Conservation (phyloP, 768 basidiomycete genomes). For the Gloeostereum incarnatum region DNA sequence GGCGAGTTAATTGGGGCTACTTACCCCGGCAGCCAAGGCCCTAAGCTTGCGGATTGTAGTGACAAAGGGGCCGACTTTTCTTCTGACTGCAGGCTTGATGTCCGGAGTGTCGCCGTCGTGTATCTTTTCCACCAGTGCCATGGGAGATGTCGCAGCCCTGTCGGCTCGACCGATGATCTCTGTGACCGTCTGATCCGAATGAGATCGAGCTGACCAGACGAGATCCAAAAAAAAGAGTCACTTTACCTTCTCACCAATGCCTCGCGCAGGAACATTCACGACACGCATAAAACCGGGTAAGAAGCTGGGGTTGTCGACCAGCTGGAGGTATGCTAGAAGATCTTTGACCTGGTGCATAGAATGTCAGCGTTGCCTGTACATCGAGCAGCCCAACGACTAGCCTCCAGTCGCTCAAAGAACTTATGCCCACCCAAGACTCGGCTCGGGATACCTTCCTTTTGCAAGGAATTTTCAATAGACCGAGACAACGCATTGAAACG, state of each 20-base stretch:
- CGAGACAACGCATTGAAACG: constrained; percentile 77
- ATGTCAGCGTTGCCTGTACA: neutral
- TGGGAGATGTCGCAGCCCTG: constrained; percentile 38
- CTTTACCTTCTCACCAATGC: constrained; percentile 75
- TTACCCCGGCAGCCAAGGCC: constrained; percentile 44
- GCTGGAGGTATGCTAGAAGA: constrained; percentile 71
- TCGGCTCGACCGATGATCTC: constrained; percentile 49
- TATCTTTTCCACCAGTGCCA: constrained; percentile 57
- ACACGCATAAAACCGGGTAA: constrained; percentile 64
- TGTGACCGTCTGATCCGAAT: constrained; percentile 38
- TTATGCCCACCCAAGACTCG: constrained; percentile 72
- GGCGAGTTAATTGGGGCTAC: constrained; percentile 3
- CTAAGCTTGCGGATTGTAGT: constrained; percentile 42
- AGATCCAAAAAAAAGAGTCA: neutral
- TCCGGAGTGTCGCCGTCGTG: constrained; percentile 51
- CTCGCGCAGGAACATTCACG: constrained; percentile 62
- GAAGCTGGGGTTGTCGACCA: constrained; percentile 65
- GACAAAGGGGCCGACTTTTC: constrained; percentile 55
- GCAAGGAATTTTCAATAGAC: constrained; percentile 64
- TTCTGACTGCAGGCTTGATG: constrained; percentile 56
- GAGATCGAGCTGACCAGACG: neutral
- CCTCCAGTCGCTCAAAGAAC: constrained; percentile 83
- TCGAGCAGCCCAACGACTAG: constrained; percentile 14
- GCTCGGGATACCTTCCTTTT: constrained; percentile 71
- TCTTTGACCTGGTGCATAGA: constrained; percentile 55